Percentiles rank a stretch among this genome's conserved stretches.
phyloP scores from a whole-genome alignment of 2,329 filamentous ascomycete species.

The Chaetomium sp. region DNA sequence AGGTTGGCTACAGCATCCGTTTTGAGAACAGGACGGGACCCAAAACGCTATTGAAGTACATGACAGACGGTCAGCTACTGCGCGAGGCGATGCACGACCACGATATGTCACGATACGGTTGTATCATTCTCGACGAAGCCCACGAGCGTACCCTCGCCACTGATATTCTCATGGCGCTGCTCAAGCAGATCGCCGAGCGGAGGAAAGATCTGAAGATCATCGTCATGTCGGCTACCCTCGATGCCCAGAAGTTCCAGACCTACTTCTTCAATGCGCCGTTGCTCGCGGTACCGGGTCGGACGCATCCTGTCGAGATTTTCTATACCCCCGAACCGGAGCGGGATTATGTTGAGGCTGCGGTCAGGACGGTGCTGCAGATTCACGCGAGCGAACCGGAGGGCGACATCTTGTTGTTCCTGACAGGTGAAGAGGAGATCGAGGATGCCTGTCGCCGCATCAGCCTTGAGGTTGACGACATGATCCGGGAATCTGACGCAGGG shows the following conservation, averaged over 20 bases:
- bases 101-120: constrained; percentile 88
- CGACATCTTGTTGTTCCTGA: constrained; percentile 92
- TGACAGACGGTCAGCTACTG: constrained; percentile 99
- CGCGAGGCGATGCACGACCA: constrained; percentile 96
- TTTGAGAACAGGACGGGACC: constrained; percentile 93
- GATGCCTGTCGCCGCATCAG: constrained; percentile 91
- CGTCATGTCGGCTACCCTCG: constrained; percentile 97
- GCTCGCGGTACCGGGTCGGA: constrained; percentile 90
- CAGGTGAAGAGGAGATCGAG: constrained; percentile 98
- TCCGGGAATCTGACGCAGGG: constrained; percentile 86
- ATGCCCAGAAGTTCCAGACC: constrained; percentile 95
- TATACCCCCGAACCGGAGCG: constrained; percentile 95
- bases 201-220: constrained; percentile 94
- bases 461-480: constrained; percentile 88
- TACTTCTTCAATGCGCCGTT: constrained; percentile 96
- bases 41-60: constrained; percentile 96
- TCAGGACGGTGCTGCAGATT: constrained; percentile 94
- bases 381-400: constrained; percentile 91
- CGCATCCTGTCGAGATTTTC: constrained; percentile 96
- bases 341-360: constrained; percentile 94
- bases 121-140: constrained; percentile 97
- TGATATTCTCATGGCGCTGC: constrained; percentile 93
- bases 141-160: constrained; percentile 97
- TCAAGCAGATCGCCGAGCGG: constrained; percentile 84
- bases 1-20: constrained; percentile 98